A percentile compares a stretch with the other conserved stretches of the same genome.
These are phyloP conservation scores for Trichothecium roseum DNA, from an alignment of 2,329 filamentous ascomycete species.

Conservation along the genomic window DNA sequence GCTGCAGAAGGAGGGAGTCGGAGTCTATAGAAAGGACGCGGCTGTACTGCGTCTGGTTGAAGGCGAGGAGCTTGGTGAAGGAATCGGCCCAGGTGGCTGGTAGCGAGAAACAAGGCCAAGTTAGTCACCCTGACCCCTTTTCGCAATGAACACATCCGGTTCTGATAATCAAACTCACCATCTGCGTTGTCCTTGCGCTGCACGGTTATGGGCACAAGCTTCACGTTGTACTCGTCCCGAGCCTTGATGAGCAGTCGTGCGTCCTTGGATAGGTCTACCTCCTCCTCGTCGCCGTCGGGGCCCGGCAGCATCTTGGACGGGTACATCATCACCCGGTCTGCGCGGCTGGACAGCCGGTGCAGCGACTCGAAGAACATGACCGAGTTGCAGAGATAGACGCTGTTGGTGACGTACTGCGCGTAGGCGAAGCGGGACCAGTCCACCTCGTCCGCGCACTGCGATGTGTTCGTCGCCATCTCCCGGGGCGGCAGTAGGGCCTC, in stretches of 20 bases:
- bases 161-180: constrained; percentile 22
- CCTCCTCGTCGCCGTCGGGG: constrained; percentile 17
- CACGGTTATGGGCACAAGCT: constrained; percentile 28
- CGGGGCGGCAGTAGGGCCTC: too few relatives aligned
- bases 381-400: constrained; percentile 36
- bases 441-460: constrained; percentile 9
- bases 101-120: too few relatives aligned
- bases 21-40: constrained; percentile 44
- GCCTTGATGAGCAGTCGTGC: constrained; percentile 28
- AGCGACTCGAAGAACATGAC: constrained; percentile 39
- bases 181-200: constrained; percentile 24
- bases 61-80: constrained; percentile 59
- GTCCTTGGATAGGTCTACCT: too few relatives aligned
- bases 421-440: constrained; percentile 37
- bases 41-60: constrained; percentile 52
- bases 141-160: too few relatives aligned
- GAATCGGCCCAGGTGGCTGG: constrained; percentile 49
- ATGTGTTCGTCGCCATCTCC: too few relatives aligned
- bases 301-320: constrained; percentile 24
- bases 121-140: background rate
- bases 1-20: constrained; percentile 50
- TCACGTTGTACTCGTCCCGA: constrained; percentile 32
- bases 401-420: constrained; percentile 37
- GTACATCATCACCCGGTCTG: constrained; percentile 36
- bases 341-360: constrained; percentile 27